These are phyloP conservation scores for Kwoniella heveanensis DNA, from an alignment of 768 basidiomycete species.

Conservation along the genomic window DNA sequence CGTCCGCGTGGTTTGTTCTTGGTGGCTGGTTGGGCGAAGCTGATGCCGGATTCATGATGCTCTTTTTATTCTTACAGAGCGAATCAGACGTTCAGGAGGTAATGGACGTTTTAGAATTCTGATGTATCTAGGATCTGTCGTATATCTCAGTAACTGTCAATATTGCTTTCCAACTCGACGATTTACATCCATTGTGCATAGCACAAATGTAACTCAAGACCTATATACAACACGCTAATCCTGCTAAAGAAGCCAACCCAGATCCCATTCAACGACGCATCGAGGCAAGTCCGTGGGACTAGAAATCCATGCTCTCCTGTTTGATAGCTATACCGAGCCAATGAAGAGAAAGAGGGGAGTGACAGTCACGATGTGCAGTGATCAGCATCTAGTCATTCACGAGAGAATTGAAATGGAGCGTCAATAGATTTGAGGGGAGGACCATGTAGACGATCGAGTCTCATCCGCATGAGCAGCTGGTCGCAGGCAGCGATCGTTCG, in stretches of 20 bases:
- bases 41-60: too few relatives aligned
- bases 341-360: too few relatives aligned
- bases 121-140: neutral
- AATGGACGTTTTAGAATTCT: constrained; percentile 29
- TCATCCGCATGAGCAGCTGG: too few relatives aligned
- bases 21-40: neutral
- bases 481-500: too few relatives aligned
- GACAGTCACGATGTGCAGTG: too few relatives aligned
- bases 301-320: constrained; percentile 41
- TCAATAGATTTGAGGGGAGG: too few relatives aligned
- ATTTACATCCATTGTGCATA: neutral
- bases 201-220: constrained; percentile 8
- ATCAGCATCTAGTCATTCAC: too few relatives aligned
- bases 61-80: neutral
- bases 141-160: too few relatives aligned
- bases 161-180: neutral
- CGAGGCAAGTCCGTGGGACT: neutral
- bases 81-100: constrained; percentile 10
- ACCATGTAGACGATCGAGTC: too few relatives aligned
- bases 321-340: constrained; percentile 22
- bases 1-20: too few relatives aligned
- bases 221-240: constrained; percentile 8
- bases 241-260: neutral
- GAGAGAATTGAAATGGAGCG: too few relatives aligned
- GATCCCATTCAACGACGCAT: too few relatives aligned